Evolutionary conservation across 1,139 yeast species (phyloP).

Genomic region (Saccharomyces uvarum): DNA sequence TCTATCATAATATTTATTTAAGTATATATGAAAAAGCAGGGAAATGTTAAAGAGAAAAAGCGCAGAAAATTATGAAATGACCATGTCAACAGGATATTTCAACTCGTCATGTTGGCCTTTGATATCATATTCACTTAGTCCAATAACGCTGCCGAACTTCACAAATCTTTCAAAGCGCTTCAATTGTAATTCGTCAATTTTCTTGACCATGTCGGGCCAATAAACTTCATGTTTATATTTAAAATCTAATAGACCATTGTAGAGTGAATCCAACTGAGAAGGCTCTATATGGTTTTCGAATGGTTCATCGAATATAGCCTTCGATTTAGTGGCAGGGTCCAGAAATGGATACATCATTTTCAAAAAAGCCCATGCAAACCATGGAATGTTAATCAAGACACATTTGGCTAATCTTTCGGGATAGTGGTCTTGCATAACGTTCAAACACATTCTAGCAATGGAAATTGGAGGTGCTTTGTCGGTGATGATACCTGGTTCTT

Average conservation of each 20-base stretch:
- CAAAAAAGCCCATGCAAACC: slow-evolving; percentile 79
- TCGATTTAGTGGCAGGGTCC: slow-evolving; percentile 84
- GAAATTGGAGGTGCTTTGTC: slow-evolving; percentile 34
- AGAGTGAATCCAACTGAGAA: slow-evolving; percentile 69
- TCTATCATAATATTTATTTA: not conserved
- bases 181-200: slow-evolving; percentile 46
- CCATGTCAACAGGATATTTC: slow-evolving; percentile 34
- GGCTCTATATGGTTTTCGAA: slow-evolving; percentile 71
- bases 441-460: slow-evolving; percentile 68
- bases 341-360: slow-evolving; percentile 84
- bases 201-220: slow-evolving; percentile 62
- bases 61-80: not conserved
- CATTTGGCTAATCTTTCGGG: slow-evolving; percentile 90
- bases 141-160: slow-evolving; percentile 58
- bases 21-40: not conserved
- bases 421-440: slow-evolving; percentile 82
- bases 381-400: slow-evolving; percentile 77
- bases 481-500: slow-evolving; percentile 36
- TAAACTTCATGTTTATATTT: slow-evolving; percentile 67
- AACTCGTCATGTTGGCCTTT: slow-evolving; percentile 46
- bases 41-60: not conserved
- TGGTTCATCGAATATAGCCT: slow-evolving; percentile 79
- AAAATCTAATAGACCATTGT: slow-evolving; percentile 73
- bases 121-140: slow-evolving; percentile 71
- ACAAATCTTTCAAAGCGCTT: slow-evolving; percentile 52